Percentiles rank a stretch among this genome's conserved stretches.
phyloP scores from a whole-genome alignment of 2,329 filamentous ascomycete genomes.

The Penicillium sp. region DNA sequence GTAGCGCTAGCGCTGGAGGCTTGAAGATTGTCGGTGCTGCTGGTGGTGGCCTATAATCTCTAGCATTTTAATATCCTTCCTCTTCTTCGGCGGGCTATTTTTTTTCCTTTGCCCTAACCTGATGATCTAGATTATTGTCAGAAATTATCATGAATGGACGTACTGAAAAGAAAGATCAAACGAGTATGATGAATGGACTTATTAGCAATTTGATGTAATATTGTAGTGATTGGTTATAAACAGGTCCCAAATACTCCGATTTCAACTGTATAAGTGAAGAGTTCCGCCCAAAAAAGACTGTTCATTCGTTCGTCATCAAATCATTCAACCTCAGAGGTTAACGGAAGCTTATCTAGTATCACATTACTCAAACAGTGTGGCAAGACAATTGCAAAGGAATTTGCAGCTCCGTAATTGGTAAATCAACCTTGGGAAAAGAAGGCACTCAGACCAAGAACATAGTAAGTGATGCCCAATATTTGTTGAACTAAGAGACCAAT shows the following conservation, averaged over 20 bases:
- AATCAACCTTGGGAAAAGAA: neutral
- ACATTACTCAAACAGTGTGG: neutral
- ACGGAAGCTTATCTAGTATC: neutral
- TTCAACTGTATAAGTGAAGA: neutral
- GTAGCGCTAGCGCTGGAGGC: constrained; percentile 39
- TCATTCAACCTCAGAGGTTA: constrained; percentile 7
- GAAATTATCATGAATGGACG: constrained; percentile 7
- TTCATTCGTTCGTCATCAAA: constrained; percentile 17
- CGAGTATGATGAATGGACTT: neutral
- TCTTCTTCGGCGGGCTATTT: neutral
- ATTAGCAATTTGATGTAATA: neutral
- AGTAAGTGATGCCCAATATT: neutral
- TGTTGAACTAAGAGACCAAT: neutral
- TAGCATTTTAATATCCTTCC: neutral
- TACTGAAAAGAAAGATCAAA: neutral
- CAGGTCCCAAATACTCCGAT: neutral
- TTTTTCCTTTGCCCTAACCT: neutral
- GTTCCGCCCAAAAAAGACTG: constrained; percentile 3
- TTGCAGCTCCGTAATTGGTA: neutral
- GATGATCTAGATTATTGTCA: neutral
- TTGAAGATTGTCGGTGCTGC: constrained; percentile 50
- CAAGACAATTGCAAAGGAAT: neutral
- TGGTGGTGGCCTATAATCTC: constrained; percentile 36
- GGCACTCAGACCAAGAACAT: neutral
- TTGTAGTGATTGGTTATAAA: neutral